Evolutionary conservation across 73 alveolate genomes (phyloP).

Genomic region (Breviolum minutum): DNA sequence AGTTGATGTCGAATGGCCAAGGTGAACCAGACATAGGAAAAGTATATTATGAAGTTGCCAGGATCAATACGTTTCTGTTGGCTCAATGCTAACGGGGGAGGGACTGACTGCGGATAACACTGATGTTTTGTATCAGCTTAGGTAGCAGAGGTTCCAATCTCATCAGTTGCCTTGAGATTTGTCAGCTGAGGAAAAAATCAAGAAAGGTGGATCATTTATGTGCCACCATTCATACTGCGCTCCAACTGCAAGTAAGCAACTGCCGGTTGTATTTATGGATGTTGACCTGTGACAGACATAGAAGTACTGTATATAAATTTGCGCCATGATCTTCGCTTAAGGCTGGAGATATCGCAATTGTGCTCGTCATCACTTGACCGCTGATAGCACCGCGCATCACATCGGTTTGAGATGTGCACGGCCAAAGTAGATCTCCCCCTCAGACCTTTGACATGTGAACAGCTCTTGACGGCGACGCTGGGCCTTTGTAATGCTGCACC

Average conservation of each 20-base stretch:
- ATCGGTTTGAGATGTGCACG: neutral
- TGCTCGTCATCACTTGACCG: conserved; percentile 58
- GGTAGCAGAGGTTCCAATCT: too few relatives aligned
- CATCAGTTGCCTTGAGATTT: neutral
- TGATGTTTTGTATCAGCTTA: too few relatives aligned
- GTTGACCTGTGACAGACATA: too few relatives aligned
- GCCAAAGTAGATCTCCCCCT: neutral
- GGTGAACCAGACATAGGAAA: neutral
- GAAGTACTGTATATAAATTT: too few relatives aligned
- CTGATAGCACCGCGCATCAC: conserved; percentile 78
- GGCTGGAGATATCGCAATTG: conserved; percentile 83
- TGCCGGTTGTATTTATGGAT: neutral
- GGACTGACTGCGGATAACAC: too few relatives aligned
- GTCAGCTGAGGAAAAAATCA: conserved; percentile 35
- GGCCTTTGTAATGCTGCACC: too few relatives aligned
- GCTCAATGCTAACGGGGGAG: neutral
- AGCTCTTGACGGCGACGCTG: too few relatives aligned
- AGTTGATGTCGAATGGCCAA: neutral
- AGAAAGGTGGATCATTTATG: conserved; percentile 80
- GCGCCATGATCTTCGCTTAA: neutral
- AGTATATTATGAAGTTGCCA: neutral
- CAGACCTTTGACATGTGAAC: neutral
- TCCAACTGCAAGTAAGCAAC: neutral
- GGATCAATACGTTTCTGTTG: neutral
- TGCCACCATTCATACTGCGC: conserved; percentile 75